Base-by-base conservation (phyloP, 2,329 filamentous ascomycete species). In the Arthrinium puccinioides region DNA sequence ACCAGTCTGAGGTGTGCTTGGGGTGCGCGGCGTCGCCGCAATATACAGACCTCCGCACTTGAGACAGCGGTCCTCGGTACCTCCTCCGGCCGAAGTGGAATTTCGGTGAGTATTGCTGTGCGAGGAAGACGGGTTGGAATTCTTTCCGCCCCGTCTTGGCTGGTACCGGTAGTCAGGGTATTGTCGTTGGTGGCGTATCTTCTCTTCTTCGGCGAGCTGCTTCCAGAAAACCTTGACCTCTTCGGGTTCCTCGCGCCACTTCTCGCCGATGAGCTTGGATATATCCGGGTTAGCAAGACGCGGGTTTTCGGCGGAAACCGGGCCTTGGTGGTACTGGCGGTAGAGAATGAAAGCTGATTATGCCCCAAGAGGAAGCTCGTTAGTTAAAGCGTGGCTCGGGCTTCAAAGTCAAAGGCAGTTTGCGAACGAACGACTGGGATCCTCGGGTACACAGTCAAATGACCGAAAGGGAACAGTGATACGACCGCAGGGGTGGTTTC, bases 101-200 rank as follows among this genome's bases (percentile, higher is more conserved):
- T 39, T 42, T 4, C 29, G 13, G 14, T 30, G 11, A 4, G 5
- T 25, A 7, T 9, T 20, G 25, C 25, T 24, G 21, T 35, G 14
- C 2, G 59, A 51, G 3, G 60, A 55, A 13, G 57, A 55, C 13
- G 9, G 14, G 50, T 50, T 19, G 57, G 42, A 43, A 59, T 52
- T 38, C 40, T 67, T 67, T 8, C 61, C 63, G 46, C 74, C 76
- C 24, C 85, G 76, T 15, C 86, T 82, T 24, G 92, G 92, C 57
- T 95, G 87, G 57, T 97, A 98, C 45, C 88, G 81, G 63, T 98
- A 98, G 47, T 87, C 84, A 3, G 92, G 92, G 58, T 96, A 95
- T 62, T 89, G 85, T 45, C 82, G 80, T 53, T 87, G 82, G 60
- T 98, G 92, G 14, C 85, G 82, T 43, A 79, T 70, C 67, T 97